Evolutionary conservation across 2,329 filamentous ascomycete genomes (phyloP).

Genomic region (Botrytis aclada): DNA sequence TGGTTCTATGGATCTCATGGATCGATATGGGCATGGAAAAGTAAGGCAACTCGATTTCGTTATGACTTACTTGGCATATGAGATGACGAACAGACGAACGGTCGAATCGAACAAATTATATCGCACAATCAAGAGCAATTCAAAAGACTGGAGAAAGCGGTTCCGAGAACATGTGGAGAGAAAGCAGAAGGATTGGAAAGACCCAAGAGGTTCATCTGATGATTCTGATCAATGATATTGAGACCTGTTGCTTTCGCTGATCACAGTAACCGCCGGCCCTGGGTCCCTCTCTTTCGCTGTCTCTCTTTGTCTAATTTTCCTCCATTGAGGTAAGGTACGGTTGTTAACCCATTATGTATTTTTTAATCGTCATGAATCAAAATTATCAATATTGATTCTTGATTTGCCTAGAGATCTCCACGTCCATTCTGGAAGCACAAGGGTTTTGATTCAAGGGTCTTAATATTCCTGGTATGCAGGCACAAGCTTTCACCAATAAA

Average conservation of each 20-base stretch:
- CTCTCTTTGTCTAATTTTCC: background rate
- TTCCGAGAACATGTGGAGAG: constrained; percentile 18
- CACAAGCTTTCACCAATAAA: constrained; percentile 7
- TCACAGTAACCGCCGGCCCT: constrained; percentile 4
- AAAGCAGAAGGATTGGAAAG: background rate
- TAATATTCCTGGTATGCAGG: background rate
- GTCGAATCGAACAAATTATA: background rate
- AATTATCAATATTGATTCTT: constrained; percentile 19
- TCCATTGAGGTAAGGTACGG: background rate
- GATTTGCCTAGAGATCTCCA: constrained; percentile 17
- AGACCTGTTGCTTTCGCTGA: constrained; percentile 11
- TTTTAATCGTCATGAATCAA: constrained; percentile 5
- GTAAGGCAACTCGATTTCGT: constrained; percentile 15
- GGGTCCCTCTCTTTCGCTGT: background rate
- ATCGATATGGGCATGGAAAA: background rate
- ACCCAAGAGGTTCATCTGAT: constrained; percentile 1
- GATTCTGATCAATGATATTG: constrained; percentile 10
- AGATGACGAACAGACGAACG: constrained; percentile 4
- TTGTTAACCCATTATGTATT: constrained; percentile 10
- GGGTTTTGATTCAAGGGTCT: constrained; percentile 8
- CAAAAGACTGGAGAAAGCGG: background rate
- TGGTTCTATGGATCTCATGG: constrained; percentile 9
- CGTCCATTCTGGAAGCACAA: constrained; percentile 11
- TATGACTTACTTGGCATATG: constrained; percentile 10
- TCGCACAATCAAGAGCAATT: background rate